Evolutionary conservation across 2,329 filamentous ascomycete species (phyloP), one percentile per base, ranked within the genome.

Genomic region (Colletotrichum magnum): DNA sequence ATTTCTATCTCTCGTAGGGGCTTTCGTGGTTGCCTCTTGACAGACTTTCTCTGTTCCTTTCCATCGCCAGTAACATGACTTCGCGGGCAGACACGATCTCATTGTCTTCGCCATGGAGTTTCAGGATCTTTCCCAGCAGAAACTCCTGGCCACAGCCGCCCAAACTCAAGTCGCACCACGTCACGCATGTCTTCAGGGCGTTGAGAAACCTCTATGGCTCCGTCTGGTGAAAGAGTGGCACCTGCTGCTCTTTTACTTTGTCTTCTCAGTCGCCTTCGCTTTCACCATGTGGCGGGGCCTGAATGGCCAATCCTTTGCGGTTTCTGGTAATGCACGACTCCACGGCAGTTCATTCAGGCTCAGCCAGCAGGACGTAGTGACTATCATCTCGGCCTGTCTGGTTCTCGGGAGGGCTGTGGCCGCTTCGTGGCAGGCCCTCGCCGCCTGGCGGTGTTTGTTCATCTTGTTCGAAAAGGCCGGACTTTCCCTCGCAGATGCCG

Each of bases 401-500:
- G 53, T 56, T 10, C 3, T 32, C 1, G 28, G 5, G 6, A 43
- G 13, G 13, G 6, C n/a, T 0, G 0, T 56, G 12, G 28, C n/a
- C 4, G 13, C 36, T 24, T 12, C 6, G 0, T 56, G 53, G 53
- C 53, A 56, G 1, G 53, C 2, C 0, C 53, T 56, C 0, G 32
- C 53, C 3, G 53, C 53, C 0, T 56, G 53, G 53, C 18, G 53
- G 1, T 43, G 53, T 24, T 1, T 56, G 13, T 56, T 56, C 2
- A 12, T 56, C 2, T 4, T 56, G 0, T 6, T 56, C 4, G 53
- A 56, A 2, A 56, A 56, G 36, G 36, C 0, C 16, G 36, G 53
- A 0, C 53, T 56, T 0, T 56, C 36, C 0, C 53, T 56, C n/a
- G 1, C 0, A 2, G 53, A 56, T 3, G 53, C 36, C 1, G 24